Conservation (phyloP, 78 protist species). For the Cyanophora paradoxa region DNA sequence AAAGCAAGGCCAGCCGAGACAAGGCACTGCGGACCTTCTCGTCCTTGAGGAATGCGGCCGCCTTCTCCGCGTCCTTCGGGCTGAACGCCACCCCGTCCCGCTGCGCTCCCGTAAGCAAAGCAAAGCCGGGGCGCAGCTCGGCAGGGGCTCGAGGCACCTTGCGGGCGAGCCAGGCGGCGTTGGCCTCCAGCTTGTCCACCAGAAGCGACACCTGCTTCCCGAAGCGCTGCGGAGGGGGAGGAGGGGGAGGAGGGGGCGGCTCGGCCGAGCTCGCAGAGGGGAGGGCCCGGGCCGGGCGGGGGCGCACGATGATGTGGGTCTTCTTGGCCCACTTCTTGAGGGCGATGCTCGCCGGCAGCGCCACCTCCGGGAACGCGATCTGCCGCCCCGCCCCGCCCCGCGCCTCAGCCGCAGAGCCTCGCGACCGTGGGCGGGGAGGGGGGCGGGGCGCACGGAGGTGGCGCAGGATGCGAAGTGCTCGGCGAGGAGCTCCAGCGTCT, state of each 20-base stretch:
- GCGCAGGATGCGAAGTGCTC: neutral
- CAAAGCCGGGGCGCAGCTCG: neutral
- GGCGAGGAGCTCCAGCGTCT: neutral
- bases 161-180: neutral
- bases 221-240: neutral
- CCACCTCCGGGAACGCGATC: slow-evolving; percentile 80
- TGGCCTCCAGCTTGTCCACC: neutral
- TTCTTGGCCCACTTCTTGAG: slow-evolving; percentile 7
- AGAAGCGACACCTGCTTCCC: neutral
- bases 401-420: too few relatives aligned
- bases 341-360: slow-evolving; percentile 24
- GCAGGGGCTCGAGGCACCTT: neutral
- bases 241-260: neutral
- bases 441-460: neutral
- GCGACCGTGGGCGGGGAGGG: too few relatives aligned
- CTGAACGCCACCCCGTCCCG: slow-evolving; percentile 7
- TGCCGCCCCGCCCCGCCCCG: too few relatives aligned
- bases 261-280: neutral
- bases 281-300: neutral
- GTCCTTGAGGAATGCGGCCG: too few relatives aligned
- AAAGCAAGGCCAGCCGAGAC: too few relatives aligned
- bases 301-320: neutral
- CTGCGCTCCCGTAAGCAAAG: too few relatives aligned
- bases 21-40: too few relatives aligned
- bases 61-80: neutral